Conservation (phyloP, 176 grass and related monocot genomes). For the Triticum aestivum region DNA sequence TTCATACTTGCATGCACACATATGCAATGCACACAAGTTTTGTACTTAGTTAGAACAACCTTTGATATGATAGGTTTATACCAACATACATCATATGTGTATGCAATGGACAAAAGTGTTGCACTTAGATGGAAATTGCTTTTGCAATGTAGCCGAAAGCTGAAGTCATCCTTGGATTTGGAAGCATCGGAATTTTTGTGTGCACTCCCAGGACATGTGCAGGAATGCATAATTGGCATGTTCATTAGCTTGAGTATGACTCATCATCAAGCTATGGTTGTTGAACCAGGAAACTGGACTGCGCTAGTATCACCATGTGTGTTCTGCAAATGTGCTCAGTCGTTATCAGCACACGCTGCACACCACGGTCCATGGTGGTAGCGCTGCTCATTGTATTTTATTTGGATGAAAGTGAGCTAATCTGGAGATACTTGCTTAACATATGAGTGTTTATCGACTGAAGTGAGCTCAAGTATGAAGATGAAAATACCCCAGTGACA, state of each 20-base stretch:
- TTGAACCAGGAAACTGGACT: neutral
- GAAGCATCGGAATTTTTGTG: neutral
- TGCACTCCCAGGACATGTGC: neutral
- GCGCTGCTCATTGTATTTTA: too few species aligned
- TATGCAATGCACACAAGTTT: too few species aligned
- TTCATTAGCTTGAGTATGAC: neutral
- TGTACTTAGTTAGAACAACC: too few species aligned
- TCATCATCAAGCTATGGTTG: neutral
- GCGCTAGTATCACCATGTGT: neutral
- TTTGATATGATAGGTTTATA: neutral
- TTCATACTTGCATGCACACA: neutral
- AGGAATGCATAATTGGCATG: too few species aligned
- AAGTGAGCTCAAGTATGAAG: too few species aligned
- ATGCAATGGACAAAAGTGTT: neutral
- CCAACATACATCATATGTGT: neutral
- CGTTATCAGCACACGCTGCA: too few species aligned
- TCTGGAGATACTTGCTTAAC: too few species aligned
- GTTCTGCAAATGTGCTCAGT: too few species aligned
- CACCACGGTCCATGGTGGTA: too few species aligned
- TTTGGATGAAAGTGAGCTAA: too few species aligned
- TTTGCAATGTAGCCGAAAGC: neutral
- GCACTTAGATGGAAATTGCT: neutral
- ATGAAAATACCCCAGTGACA: too few species aligned
- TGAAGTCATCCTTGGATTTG: neutral
- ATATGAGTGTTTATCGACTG: too few species aligned